Conservation (phyloP, 441 rosid species). For the Croton laevigatus region DNA sequence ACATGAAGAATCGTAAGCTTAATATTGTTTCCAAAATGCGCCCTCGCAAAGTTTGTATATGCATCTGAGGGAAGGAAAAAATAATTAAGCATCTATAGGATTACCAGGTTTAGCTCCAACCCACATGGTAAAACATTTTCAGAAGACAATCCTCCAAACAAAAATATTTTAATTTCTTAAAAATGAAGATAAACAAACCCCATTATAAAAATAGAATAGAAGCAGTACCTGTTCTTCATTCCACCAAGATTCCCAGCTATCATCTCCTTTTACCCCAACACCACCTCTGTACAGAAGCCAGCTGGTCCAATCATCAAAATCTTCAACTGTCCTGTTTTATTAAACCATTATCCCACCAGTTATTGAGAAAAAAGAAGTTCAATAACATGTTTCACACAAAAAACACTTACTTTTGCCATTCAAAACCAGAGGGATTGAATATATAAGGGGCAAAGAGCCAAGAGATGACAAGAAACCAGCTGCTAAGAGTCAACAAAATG, state of each 20-base stretch:
- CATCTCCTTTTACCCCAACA: conserved; percentile 94
- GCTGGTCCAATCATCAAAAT: conserved; percentile 93
- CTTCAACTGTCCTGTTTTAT: conserved; percentile 78
- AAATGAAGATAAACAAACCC: background rate
- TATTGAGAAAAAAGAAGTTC: background rate
- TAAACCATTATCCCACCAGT: conserved; percentile 13
- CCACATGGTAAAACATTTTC: conserved; percentile 5
- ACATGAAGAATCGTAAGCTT: conserved; percentile 75
- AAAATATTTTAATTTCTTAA: background rate
- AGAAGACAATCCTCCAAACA: background rate
- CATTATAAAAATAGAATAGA: background rate
- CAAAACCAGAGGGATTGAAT: conserved; percentile 96
- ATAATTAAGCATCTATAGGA: background rate
- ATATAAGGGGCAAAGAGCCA: conserved; percentile 99
- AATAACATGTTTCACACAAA: background rate
- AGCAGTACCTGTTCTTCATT: conserved; percentile 84
- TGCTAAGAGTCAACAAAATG: conserved; percentile 77
- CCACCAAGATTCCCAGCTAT: conserved; percentile 99
- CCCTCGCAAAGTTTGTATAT: conserved; percentile 89
- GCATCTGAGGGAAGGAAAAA: conserved; percentile 49
- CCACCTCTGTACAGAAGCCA: conserved; percentile 99
- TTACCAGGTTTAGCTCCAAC: background rate
- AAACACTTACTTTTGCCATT: conserved; percentile 90
- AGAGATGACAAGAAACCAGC: conserved; percentile 96
- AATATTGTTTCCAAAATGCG: conserved; percentile 84